Evolutionary conservation across 179 eudicot genomes (phyloP), one percentile per base, ranked within the genome.

Genomic region (Corrigiola litoralis): DNA sequence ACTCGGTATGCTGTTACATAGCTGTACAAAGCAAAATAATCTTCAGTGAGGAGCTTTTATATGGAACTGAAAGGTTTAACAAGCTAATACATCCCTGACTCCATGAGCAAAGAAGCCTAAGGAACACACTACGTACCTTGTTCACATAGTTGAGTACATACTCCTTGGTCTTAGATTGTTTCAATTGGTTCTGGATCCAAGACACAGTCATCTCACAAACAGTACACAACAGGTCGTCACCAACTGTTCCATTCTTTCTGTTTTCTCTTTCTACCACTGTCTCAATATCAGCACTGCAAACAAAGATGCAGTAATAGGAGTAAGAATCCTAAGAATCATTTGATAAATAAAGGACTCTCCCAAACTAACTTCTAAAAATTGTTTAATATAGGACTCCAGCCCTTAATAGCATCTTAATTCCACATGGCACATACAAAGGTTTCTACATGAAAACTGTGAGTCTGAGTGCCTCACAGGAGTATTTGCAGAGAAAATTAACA

Each of bases 141-240:
- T 79, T 61, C 52, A 85, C 87, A 63, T 89, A 87, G 32, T 66
- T 47, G 4, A 89, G 73, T 49, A 87, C 84, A 59, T 50, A 67
- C 38, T 89, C 96, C 74, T 89, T 89, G 41, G 82, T 77, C 55
- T 46, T 59, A 9, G 77, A 56, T 25, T 82, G 82, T 61, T 62
- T 79, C 76, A 89, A 72, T 71, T 87, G 86, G 67, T 75, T 84
- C 56, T 69, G 86, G 60, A 85, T 61, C 96, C 96, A 89, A 70
- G 77, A 75, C 48, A 89, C 96, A 67, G 81, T 68, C 96, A 87
- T 75, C 77, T 89, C 80, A 75, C 96, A 89, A 5, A 82, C 85
- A 44, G 83, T 70, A 71, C 96, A 89, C 6, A 80, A 34, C 38
- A 78, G 34, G 56, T 66, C 65, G 14, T 76, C 81, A n/a, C 62